phyloP scores from a whole-genome alignment of 345 rosid species.

The Mercurialis annua region DNA sequence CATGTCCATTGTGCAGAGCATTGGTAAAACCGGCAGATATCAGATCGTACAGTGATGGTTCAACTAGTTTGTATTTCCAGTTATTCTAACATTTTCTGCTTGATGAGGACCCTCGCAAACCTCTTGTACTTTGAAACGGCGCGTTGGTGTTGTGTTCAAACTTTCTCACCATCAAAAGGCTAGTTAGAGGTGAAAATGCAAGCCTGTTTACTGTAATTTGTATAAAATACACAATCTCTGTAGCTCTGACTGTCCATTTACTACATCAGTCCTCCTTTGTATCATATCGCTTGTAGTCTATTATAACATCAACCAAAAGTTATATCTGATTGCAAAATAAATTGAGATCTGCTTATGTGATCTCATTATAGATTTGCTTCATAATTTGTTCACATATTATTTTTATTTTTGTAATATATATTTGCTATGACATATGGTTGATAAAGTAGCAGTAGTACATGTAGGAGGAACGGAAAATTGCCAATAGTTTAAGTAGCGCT shows the following conservation, averaged over 20 bases:
- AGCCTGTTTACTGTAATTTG: neutral
- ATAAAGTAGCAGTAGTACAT: too few relatives aligned
- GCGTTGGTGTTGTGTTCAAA: neutral
- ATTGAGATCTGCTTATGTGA: neutral
- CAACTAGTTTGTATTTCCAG: constrained; percentile 57
- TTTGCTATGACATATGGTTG: too few relatives aligned
- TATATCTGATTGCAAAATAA: neutral
- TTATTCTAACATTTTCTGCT: constrained; percentile 28
- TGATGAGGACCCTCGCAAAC: neutral
- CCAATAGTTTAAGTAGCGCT: too few relatives aligned
- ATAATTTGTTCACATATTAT: neutral
- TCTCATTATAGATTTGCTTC: neutral
- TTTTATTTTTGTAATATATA: too few relatives aligned
- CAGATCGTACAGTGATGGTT: constrained; percentile 50
- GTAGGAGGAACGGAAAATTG: too few relatives aligned
- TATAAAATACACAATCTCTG: neutral
- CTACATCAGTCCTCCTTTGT: neutral
- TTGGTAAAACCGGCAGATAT: constrained; percentile 47
- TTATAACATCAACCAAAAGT: neutral
- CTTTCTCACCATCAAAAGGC: neutral
- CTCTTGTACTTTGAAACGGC: neutral
- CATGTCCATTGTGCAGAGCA: constrained; percentile 64
- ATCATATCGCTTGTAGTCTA: neutral
- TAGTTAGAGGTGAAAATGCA: neutral
- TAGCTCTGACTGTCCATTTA: neutral